Percentiles rank a stretch among this genome's conserved stretches.
phyloP scores from a whole-genome alignment of 2,329 filamentous ascomycete genomes.

The Pseudocercospora cruenta region DNA sequence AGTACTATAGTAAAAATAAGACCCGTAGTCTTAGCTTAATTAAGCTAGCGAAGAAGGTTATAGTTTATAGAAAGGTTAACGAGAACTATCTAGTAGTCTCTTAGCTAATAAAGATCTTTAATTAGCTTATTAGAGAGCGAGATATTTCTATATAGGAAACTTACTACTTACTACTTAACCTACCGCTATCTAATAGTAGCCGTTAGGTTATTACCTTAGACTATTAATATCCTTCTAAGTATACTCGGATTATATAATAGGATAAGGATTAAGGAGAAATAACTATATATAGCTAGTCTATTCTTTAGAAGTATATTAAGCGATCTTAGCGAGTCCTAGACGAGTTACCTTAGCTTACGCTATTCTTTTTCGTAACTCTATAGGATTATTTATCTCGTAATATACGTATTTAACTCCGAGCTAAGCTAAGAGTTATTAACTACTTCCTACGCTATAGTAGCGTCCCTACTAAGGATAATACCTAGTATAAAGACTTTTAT shows the following conservation, averaged over 20 bases:
- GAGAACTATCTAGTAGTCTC: neutral
- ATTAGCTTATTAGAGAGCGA: neutral
- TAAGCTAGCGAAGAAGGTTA: neutral
- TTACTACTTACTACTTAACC: neutral
- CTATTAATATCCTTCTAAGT: too few species aligned
- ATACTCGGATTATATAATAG: neutral
- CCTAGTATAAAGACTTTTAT: neutral
- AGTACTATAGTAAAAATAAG: neutral
- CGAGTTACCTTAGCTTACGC: neutral
- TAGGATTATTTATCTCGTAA: neutral
- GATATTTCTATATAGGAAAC: neutral
- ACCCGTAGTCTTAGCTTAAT: neutral
- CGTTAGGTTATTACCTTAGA: neutral
- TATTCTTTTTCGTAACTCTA: neutral
- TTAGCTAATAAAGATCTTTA: neutral
- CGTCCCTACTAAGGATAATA: neutral
- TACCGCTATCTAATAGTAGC: neutral
- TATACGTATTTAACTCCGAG: neutral
- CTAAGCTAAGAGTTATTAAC: neutral
- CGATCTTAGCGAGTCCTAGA: neutral
- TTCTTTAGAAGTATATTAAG: neutral
- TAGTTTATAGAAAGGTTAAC: neutral
- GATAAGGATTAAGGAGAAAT: neutral
- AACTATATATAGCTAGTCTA: neutral
- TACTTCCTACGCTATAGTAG: neutral